Conservation (phyloP, 768 basidiomycete genomes). For the Xerocomus potaroensis region DNA sequence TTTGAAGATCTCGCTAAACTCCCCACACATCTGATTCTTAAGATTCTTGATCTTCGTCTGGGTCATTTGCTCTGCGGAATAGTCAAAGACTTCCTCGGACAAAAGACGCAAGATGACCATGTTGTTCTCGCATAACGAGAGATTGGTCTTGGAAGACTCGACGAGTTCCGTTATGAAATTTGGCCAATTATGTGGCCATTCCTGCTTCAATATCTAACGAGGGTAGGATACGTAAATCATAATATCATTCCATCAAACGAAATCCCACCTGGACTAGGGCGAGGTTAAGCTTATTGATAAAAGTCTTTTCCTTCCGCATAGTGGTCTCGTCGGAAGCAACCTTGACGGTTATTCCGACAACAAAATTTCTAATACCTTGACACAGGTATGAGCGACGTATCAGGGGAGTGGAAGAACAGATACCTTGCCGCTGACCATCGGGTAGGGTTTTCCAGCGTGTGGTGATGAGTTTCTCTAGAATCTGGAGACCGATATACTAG, state of each 20-base stretch:
- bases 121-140: constrained; percentile 98
- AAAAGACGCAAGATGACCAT: constrained; percentile 97
- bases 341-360: constrained; percentile 90
- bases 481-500: constrained; percentile 95
- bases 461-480: constrained; percentile 90
- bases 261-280: constrained; percentile 83
- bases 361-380: constrained; percentile 91
- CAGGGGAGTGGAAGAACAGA: constrained; percentile 3
- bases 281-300: constrained; percentile 93
- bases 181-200: constrained; percentile 99
- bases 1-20: constrained; percentile 97
- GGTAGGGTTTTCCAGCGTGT: constrained; percentile 97
- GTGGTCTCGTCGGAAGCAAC: constrained; percentile 86
- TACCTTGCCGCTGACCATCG: constrained; percentile 88
- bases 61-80: constrained; percentile 97
- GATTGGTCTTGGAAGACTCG: constrained; percentile 93
- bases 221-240: constrained; percentile 5
- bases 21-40: constrained; percentile 97
- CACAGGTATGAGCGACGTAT: constrained; percentile 9
- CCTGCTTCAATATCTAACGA: constrained; percentile 91
- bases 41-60: constrained; percentile 96
- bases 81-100: constrained; percentile 99
- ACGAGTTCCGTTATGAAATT: constrained; percentile 96
- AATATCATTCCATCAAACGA: neutral
- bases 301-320: constrained; percentile 90